These are phyloP conservation scores for Venturia carpophila DNA, from an alignment of 2,329 filamentous ascomycete species.

Conservation along the genomic window DNA sequence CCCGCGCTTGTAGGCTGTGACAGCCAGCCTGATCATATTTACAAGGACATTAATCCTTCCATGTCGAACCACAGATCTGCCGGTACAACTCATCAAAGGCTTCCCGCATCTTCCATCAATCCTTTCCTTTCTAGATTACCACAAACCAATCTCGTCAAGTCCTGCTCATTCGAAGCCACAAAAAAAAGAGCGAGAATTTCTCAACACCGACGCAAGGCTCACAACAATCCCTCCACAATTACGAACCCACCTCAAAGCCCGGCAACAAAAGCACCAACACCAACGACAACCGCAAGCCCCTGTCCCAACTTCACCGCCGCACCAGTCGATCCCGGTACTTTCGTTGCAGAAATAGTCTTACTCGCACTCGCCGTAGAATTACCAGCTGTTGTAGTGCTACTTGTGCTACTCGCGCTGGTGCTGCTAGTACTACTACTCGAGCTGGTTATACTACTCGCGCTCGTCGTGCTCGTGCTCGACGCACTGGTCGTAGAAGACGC, in stretches of 20 bases:
- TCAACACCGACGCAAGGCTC: no score
- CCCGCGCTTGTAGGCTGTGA: no score
- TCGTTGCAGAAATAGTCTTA: neutral
- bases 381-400: neutral
- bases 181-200: no score
- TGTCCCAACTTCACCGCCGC: slow-evolving; percentile 7
- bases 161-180: no score
- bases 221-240: no score
- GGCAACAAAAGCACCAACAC: neutral
- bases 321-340: neutral
- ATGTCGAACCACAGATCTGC: no score
- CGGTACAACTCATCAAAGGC: no score
- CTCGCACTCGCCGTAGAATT: neutral
- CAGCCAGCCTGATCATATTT: no score
- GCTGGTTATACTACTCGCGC: neutral
- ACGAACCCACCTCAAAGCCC: neutral
- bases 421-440: neutral
- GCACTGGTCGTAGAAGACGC: slow-evolving; percentile 6
- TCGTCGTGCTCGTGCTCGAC: neutral
- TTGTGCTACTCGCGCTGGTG: neutral
- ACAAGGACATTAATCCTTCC: no score
- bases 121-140: no score
- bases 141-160: no score
- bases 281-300: neutral
- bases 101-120: no score